phyloP scores from a whole-genome alignment of 768 basidiomycete genomes.

The Auricularia sp. region DNA sequence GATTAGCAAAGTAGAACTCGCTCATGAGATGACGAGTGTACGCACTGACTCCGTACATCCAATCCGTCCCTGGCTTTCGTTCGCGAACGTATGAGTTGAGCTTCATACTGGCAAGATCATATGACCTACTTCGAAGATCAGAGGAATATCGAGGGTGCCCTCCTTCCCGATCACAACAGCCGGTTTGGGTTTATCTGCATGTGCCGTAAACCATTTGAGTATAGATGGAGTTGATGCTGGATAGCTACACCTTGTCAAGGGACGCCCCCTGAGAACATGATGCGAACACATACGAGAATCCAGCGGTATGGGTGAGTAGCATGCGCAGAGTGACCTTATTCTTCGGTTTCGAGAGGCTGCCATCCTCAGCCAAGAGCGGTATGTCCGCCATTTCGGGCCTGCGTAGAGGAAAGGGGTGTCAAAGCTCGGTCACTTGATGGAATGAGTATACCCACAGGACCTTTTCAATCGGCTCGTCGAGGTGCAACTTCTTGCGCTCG shows the following conservation, averaged over 20 bases:
- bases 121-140: not conserved
- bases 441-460: not conserved
- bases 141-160: not conserved
- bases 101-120: not conserved
- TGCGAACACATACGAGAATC: not conserved
- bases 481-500: not conserved
- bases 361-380: not conserved
- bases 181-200: not conserved
- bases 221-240: not conserved
- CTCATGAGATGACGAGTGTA: no score
- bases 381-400: not conserved
- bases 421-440: not conserved
- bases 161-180: not conserved
- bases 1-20: no score
- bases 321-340: conserved; percentile 5
- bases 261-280: not conserved
- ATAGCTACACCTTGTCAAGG: not conserved
- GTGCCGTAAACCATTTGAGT: not conserved
- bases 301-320: conserved; percentile 2
- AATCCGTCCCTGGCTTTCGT: not conserved
- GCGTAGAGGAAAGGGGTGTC: not conserved
- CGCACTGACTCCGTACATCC: not conserved
- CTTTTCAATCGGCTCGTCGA: not conserved
- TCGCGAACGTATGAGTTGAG: not conserved
- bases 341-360: not conserved